These are phyloP conservation scores for Fraxinus xanthoxyloides DNA, from an alignment of 305 asterid genomes.

Conservation along the genomic window DNA sequence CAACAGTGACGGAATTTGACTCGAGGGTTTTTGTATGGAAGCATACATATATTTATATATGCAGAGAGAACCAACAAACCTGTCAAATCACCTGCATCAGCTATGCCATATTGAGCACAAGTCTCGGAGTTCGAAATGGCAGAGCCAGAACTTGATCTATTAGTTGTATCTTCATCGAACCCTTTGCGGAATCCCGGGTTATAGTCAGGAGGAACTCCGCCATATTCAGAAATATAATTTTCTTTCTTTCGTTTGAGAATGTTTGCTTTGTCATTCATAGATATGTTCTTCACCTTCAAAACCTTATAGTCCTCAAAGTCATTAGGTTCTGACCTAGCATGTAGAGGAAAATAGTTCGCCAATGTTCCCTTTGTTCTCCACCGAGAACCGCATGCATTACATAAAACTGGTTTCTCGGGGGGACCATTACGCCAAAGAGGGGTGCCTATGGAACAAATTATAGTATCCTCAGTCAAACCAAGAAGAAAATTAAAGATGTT, in stretches of 20 bases:
- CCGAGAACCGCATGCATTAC: conserved; percentile 99
- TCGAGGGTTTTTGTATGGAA: background rate
- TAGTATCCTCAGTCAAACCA: conserved; percentile 19
- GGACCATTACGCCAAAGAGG: conserved; percentile 99
- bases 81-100: conserved; percentile 92
- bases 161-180: conserved; percentile 82
- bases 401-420: conserved; percentile 92
- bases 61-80: conserved; percentile 40
- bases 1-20: background rate
- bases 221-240: conserved; percentile 43
- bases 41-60: background rate
- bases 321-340: conserved; percentile 74
- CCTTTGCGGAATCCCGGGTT: conserved; percentile 52
- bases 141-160: conserved; percentile 95
- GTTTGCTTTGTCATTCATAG: conserved; percentile 57
- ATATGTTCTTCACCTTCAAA: conserved; percentile 52
- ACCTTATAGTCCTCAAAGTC: conserved; percentile 59
- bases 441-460: conserved; percentile 54
- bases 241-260: conserved; percentile 64
- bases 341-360: conserved; percentile 87
- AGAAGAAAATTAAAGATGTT: conserved; percentile 8
- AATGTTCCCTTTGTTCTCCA: conserved; percentile 98
- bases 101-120: conserved; percentile 71
- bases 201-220: conserved; percentile 47
- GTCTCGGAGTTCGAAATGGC: conserved; percentile 92